Percentiles rank a stretch among this genome's conserved stretches.
phyloP scores from a whole-genome alignment of 2,329 filamentous ascomycete species.

The Lasiodiplodia sp. region DNA sequence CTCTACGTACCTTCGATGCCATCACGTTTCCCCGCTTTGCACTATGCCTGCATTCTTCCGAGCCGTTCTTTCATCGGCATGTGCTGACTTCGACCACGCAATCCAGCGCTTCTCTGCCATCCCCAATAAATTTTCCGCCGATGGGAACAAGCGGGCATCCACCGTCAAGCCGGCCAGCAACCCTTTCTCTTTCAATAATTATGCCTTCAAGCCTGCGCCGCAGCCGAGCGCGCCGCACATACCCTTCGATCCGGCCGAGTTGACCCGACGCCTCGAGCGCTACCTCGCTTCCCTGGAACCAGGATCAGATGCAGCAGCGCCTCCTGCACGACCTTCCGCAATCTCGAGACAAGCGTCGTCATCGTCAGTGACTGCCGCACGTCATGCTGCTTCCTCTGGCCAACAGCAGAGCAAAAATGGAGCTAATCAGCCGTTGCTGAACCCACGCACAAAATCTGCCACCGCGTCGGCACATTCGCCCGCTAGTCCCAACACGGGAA shows the following conservation, averaged over 20 bases:
- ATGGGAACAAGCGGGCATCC: neutral
- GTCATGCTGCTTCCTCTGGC: neutral
- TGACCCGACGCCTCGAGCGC: slow-evolving; percentile 17
- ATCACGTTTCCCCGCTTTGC: neutral
- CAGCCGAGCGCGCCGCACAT: neutral
- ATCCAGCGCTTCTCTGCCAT: slow-evolving; percentile 6
- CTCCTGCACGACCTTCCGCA: neutral
- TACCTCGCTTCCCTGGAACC: slow-evolving; percentile 21
- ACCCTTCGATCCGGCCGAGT: slow-evolving; percentile 15
- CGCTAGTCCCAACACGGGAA: slow-evolving; percentile 5
- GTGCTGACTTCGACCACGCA: neutral
- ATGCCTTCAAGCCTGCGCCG: slow-evolving; percentile 12
- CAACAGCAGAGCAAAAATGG: neutral
- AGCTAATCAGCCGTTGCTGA: neutral
- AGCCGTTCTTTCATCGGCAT: neutral
- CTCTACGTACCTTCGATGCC: neutral
- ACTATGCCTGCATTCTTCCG: slow-evolving; percentile 13
- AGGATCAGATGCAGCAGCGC: neutral
- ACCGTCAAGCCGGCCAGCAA: neutral
- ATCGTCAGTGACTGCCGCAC: neutral
- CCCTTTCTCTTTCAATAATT: slow-evolving; percentile 23
- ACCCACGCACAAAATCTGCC: neutral
- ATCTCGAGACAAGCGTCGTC: neutral
- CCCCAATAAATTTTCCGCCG: neutral
- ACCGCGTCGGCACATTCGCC: slow-evolving; percentile 4